Percentiles rank a stretch among this genome's conserved stretches.
Conservation (phyloP, 768 basidiomycete genomes). For the Suillus plorans region DNA sequence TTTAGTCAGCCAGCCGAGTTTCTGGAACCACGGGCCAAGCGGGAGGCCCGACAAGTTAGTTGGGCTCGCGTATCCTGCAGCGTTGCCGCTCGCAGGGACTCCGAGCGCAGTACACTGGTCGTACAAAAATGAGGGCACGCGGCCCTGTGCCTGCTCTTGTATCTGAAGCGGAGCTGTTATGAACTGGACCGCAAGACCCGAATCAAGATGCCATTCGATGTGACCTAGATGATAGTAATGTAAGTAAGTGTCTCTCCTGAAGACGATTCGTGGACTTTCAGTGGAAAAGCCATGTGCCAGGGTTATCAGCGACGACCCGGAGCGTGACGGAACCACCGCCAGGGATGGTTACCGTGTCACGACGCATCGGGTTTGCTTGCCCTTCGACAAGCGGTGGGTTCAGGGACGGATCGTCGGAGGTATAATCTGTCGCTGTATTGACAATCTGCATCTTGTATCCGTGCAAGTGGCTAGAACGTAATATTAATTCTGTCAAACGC, state of each 20-base stretch:
- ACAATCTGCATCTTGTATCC: conserved; percentile 88
- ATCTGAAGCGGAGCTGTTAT: conserved; percentile 76
- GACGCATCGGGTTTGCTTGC: conserved; percentile 85
- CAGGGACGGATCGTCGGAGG: conserved; percentile 67
- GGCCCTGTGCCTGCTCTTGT: conserved; percentile 48
- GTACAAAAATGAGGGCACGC: conserved; percentile 55
- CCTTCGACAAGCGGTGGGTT: conserved; percentile 82
- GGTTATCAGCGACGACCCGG: conserved; percentile 86
- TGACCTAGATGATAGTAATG: conserved; percentile 47
- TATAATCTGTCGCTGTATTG: conserved; percentile 66
- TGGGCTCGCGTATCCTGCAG: conserved; percentile 72
- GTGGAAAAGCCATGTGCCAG: conserved; percentile 87
- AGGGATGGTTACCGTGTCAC: conserved; percentile 85
- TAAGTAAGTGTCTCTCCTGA: not conserved
- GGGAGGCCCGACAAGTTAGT: conserved; percentile 68
- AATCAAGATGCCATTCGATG: conserved; percentile 84
- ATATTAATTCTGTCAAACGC: not conserved
- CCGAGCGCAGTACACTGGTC: conserved; percentile 74
- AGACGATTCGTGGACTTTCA: conserved; percentile 43
- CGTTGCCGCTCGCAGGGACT: conserved; percentile 73
- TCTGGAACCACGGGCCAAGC: conserved; percentile 72
- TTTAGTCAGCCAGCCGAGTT: conserved; percentile 67
- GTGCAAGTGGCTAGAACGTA: conserved; percentile 74
- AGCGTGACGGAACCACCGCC: conserved; percentile 67
- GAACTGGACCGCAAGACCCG: conserved; percentile 82